Conservation (phyloP, 257 asterid genomes). For the Capsicum chinense region DNA sequence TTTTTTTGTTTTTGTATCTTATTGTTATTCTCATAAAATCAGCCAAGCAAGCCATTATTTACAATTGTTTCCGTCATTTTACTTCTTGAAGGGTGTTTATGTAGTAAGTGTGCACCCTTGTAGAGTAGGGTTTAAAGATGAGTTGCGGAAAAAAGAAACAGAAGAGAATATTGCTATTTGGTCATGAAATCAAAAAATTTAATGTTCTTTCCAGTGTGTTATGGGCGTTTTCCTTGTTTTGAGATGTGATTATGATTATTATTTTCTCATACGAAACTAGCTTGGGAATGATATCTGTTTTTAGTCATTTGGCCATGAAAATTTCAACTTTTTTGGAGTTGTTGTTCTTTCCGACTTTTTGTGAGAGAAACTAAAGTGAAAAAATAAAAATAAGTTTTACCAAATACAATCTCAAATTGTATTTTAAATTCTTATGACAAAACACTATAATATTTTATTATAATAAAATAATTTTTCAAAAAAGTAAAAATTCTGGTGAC, state of each 20-base stretch:
- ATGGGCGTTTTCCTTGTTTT: background rate
- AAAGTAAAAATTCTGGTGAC: no score
- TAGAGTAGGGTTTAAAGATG: constrained; percentile 12
- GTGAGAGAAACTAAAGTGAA: no score
- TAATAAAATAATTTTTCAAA: no score
- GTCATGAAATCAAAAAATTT: constrained; percentile 6
- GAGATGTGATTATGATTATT: background rate
- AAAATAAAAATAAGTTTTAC: no score
- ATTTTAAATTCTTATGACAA: no score
- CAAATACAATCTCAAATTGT: no score
- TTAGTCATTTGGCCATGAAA: no score
- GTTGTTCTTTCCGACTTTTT: no score
- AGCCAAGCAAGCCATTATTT: constrained; percentile 7
- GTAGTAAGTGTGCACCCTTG: background rate
- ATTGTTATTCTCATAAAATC: constrained; percentile 19
- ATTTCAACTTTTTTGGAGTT: no score
- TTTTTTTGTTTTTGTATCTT: background rate
- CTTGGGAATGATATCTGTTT: no score
- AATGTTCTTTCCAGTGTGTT: background rate
- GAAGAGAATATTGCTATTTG: background rate
- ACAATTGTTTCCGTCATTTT: background rate
- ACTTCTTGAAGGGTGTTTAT: constrained; percentile 18
- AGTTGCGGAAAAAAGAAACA: constrained; percentile 2
- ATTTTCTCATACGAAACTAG: background rate
- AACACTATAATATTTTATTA: no score